Evolutionary conservation across 371 early-diverging fungal species (phyloP).

Genomic region (Actinomucor elegans): DNA sequence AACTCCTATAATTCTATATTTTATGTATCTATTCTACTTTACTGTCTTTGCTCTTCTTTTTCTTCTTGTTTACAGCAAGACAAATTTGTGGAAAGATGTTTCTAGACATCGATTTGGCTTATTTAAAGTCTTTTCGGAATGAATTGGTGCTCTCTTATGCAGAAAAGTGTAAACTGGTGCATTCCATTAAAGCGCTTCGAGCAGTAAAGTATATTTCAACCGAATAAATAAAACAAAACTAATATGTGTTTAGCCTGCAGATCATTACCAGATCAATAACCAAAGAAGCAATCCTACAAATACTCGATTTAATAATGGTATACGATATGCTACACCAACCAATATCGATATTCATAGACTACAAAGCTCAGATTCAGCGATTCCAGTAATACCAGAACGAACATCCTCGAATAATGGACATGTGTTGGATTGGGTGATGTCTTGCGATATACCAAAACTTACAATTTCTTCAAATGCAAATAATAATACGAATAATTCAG

Average conservation of each 20-base stretch:
- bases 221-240: too few species aligned
- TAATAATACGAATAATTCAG: neutral
- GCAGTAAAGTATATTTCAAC: conserved; percentile 24
- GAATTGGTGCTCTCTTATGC: conserved; percentile 21
- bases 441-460: conserved; percentile 22
- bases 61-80: conserved; percentile 8
- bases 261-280: conserved; percentile 5
- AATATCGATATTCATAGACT: neutral
- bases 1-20: conserved; percentile 1
- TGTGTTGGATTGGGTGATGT: conserved; percentile 23
- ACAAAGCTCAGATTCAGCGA: conserved; percentile 6
- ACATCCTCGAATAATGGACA: conserved; percentile 29
- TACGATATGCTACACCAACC: conserved; percentile 3
- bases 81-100: conserved; percentile 24
- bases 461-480: conserved; percentile 4
- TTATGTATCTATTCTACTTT: conserved; percentile 1
- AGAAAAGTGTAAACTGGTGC: conserved; percentile 29
- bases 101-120: conserved; percentile 20
- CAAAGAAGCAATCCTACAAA: neutral
- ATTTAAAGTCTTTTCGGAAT: conserved; percentile 12
- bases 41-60: neutral
- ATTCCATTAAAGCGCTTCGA: conserved; percentile 26
- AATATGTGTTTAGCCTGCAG: conserved; percentile 11
- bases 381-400: conserved; percentile 28
- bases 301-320: conserved; percentile 3